Evolutionary conservation across 495 filamentous ascomycete species (phyloP).

Genomic region (Letharia columbiana): DNA sequence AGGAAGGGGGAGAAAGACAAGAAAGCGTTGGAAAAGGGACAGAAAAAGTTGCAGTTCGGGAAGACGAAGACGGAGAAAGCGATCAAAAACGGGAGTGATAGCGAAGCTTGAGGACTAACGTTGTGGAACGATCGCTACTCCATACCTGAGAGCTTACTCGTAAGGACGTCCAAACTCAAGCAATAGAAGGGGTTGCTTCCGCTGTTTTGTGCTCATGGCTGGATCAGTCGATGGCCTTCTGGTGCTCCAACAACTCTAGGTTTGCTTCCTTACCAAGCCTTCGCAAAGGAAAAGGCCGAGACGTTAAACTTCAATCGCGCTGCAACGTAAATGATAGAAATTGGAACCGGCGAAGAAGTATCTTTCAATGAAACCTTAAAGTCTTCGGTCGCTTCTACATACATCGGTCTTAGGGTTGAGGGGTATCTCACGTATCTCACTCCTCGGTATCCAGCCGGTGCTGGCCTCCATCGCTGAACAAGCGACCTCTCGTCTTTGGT

Average conservation of each 20-base stretch:
- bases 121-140: background rate
- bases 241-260: background rate
- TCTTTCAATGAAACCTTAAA: background rate
- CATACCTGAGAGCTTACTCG: background rate
- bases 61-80: constrained; percentile 21
- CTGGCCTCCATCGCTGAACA: background rate
- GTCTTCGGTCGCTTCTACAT: background rate
- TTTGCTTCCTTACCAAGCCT: background rate
- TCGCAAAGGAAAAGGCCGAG: background rate
- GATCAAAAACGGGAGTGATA: constrained; percentile 11
- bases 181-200: background rate
- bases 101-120: background rate
- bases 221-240: background rate
- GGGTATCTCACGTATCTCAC: background rate
- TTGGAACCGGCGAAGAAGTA: background rate
- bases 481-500: background rate
- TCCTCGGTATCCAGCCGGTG: background rate
- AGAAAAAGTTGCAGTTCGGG: constrained; percentile 20
- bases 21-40: constrained; percentile 23
- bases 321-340: background rate
- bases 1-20: constrained; percentile 43
- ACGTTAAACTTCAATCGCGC: background rate
- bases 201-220: background rate
- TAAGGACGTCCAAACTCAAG: background rate
- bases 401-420: background rate